Evolutionary conservation across 2,329 filamentous ascomycete species (phyloP).

Genomic region (Septoria petroselini): DNA sequence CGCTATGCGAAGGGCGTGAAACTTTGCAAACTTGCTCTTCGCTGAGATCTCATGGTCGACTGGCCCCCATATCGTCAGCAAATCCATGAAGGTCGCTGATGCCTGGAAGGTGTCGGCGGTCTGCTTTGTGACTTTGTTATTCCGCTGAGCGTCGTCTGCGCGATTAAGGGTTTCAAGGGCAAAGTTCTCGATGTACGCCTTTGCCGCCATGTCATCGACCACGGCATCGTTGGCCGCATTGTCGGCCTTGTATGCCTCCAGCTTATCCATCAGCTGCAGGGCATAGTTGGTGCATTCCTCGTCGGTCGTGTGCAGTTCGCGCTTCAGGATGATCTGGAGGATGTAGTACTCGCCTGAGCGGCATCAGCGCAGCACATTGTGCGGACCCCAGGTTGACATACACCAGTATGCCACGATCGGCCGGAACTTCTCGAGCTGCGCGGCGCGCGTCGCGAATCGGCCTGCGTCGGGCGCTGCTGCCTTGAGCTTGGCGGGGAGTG

Average conservation of each 20-base stretch:
- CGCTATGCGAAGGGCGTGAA: slow-evolving; percentile 84
- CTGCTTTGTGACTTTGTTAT: slow-evolving; percentile 65
- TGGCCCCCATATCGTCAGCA: slow-evolving; percentile 78
- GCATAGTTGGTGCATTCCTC: slow-evolving; percentile 79
- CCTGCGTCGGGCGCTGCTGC: slow-evolving; percentile 66
- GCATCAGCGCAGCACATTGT: slow-evolving; percentile 7
- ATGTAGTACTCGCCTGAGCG: slow-evolving; percentile 79
- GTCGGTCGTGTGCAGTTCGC: slow-evolving; percentile 73
- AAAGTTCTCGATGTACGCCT: slow-evolving; percentile 93
- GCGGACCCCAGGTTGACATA: slow-evolving; percentile 49
- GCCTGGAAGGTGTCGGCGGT: slow-evolving; percentile 93
- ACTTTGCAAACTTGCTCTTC: slow-evolving; percentile 96
- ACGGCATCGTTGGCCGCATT: slow-evolving; percentile 78
- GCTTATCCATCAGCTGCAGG: slow-evolving; percentile 79
- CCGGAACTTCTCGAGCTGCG: slow-evolving; percentile 78
- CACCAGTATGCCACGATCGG: slow-evolving; percentile 95
- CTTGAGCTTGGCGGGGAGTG: slow-evolving; percentile 70
- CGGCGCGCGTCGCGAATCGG: slow-evolving; percentile 77
- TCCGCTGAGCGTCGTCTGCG: slow-evolving; percentile 76
- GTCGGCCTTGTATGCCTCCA: slow-evolving; percentile 75
- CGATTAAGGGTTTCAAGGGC: slow-evolving; percentile 81
- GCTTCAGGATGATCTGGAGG: slow-evolving; percentile 83
- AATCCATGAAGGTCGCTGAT: slow-evolving; percentile 85
- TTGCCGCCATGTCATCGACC: slow-evolving; percentile 77
- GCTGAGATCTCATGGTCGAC: slow-evolving; percentile 71